Evolutionary conservation across 2,329 filamentous ascomycete genomes (phyloP).

Genomic region (Amauroascus verrucosus): DNA sequence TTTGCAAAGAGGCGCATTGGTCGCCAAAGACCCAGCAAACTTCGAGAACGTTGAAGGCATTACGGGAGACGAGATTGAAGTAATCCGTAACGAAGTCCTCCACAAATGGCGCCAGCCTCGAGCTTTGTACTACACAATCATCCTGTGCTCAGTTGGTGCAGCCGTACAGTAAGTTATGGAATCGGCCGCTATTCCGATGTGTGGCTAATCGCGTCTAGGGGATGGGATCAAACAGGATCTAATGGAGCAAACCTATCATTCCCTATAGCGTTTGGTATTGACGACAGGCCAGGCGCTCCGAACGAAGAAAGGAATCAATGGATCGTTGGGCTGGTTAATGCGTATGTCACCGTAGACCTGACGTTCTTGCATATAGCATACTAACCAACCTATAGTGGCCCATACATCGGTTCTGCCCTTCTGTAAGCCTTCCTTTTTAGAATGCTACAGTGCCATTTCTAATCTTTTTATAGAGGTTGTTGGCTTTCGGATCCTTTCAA

Average conservation of each 20-base stretch:
- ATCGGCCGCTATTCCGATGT: not conserved
- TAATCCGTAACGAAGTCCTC: constrained; percentile 37
- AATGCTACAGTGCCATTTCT: constrained; percentile 3
- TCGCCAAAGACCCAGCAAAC: constrained; percentile 40
- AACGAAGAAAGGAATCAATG: constrained; percentile 41
- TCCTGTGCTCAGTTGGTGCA: constrained; percentile 44
- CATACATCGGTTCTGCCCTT: constrained; percentile 44
- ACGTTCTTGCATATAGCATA: constrained; percentile 13
- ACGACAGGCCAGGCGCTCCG: constrained; percentile 24
- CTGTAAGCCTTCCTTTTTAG: constrained; percentile 30
- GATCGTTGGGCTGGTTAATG: constrained; percentile 58
- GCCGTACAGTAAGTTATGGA: constrained; percentile 39
- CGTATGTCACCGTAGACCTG: constrained; percentile 21
- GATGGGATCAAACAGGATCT: constrained; percentile 45
- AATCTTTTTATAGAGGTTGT: constrained; percentile 41
- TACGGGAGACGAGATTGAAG: constrained; percentile 33
- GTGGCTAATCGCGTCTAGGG: constrained; percentile 18
- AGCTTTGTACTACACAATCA: constrained; percentile 42
- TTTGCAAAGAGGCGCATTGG: constrained; percentile 40
- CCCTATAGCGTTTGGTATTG: constrained; percentile 38
- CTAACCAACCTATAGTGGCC: constrained; percentile 29
- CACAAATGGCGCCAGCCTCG: constrained; percentile 44
- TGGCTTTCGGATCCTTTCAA: constrained; percentile 60
- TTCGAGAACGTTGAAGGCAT: constrained; percentile 38
- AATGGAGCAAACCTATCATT: constrained; percentile 46